These are phyloP conservation scores for Botrytis byssoidea DNA, from an alignment of 2,329 filamentous ascomycete species.

Conservation along the genomic window DNA sequence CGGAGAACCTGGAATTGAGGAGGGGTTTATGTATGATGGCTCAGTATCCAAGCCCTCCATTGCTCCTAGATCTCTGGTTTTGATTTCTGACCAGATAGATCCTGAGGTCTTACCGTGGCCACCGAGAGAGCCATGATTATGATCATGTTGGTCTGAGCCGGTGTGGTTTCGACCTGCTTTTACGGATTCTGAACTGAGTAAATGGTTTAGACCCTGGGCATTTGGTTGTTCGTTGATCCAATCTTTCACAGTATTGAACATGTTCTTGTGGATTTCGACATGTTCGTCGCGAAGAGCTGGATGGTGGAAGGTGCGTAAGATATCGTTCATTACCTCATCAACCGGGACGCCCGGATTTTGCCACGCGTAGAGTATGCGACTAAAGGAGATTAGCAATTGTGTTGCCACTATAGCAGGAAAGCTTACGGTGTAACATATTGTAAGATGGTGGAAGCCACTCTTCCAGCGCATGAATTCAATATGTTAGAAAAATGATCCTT, in stretches of 20 bases:
- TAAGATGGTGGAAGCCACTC: slow-evolving; percentile 71
- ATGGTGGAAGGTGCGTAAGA: slow-evolving; percentile 84
- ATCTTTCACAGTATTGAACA: slow-evolving; percentile 81
- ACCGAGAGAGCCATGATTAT: slow-evolving; percentile 38
- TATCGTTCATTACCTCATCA: slow-evolving; percentile 78
- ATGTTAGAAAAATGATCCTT: slow-evolving; percentile 84
- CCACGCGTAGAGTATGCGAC: slow-evolving; percentile 86
- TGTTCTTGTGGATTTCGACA: slow-evolving; percentile 77
- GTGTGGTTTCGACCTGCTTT: slow-evolving; percentile 77
- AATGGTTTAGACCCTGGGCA: slow-evolving; percentile 64
- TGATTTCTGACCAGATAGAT: slow-evolving; percentile 61
- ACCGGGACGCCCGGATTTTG: slow-evolving; percentile 81
- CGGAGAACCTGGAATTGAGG: slow-evolving; percentile 31
- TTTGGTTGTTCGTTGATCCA: slow-evolving; percentile 74
- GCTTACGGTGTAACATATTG: slow-evolving; percentile 83
- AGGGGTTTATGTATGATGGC: slow-evolving; percentile 30
- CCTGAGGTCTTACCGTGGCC: slow-evolving; percentile 58
- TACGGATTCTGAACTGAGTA: slow-evolving; percentile 84
- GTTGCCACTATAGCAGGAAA: background rate
- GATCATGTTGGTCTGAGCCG: slow-evolving; percentile 41
- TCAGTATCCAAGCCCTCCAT: slow-evolving; percentile 51
- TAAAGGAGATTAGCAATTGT: slow-evolving; percentile 33
- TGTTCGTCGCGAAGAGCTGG: slow-evolving; percentile 75
- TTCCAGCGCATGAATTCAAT: slow-evolving; percentile 73
- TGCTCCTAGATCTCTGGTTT: slow-evolving; percentile 55